These are phyloP conservation scores for Cryptosporidium baileyi DNA, from an alignment of 169 alveolate genomes.

Conservation along the genomic window DNA sequence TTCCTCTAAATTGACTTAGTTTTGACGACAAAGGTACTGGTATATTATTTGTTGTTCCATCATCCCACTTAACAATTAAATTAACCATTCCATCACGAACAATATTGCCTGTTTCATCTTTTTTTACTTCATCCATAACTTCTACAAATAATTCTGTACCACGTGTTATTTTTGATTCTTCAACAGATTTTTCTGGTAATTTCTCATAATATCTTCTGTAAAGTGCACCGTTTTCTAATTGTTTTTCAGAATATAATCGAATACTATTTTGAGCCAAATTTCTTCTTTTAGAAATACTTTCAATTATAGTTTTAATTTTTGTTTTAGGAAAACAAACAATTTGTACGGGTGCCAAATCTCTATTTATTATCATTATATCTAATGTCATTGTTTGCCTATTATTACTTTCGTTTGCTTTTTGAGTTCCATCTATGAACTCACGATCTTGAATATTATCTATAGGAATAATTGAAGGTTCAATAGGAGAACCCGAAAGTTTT, in stretches of 20 bases:
- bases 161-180: slow-evolving; percentile 50
- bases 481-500: slow-evolving; percentile 40
- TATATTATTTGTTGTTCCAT: slow-evolving; percentile 48
- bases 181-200: slow-evolving; percentile 60
- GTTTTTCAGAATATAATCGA: slow-evolving; percentile 24
- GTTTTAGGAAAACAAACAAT: slow-evolving; percentile 55
- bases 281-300: slow-evolving; percentile 60
- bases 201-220: slow-evolving; percentile 66
- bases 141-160: slow-evolving; percentile 49
- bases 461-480: slow-evolving; percentile 43
- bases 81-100: slow-evolving; percentile 61
- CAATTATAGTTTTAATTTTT: slow-evolving; percentile 10
- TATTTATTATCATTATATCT: slow-evolving; percentile 24
- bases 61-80: slow-evolving; percentile 64
- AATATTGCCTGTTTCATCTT: slow-evolving; percentile 58
- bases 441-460: slow-evolving; percentile 15
- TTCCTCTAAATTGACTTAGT: slow-evolving; percentile 51
- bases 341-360: slow-evolving; percentile 53
- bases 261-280: slow-evolving; percentile 1
- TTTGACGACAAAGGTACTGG: slow-evolving; percentile 64
- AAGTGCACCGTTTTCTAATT: slow-evolving; percentile 47
- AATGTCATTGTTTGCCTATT: slow-evolving; percentile 11
- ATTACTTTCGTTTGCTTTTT: not conserved
- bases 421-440: slow-evolving; percentile 53
- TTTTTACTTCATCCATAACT: slow-evolving; percentile 31